Base-by-base conservation (phyloP, 495 filamentous ascomycete genomes). In the Jackrogersella minutella region DNA sequence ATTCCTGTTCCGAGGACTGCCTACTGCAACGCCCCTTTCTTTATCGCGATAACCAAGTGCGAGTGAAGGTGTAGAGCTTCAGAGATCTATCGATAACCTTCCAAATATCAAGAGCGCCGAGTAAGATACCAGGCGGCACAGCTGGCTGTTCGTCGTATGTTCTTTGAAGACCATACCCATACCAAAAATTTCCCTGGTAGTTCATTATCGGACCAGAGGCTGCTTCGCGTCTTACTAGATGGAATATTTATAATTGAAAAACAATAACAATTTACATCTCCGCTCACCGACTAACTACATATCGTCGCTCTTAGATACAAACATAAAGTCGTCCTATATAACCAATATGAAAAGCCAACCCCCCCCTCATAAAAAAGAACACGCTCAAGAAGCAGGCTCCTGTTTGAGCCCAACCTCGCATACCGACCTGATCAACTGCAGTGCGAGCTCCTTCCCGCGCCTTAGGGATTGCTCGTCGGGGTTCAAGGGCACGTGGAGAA, bases 401-500 rank as follows among this genome's bases (percentile, higher is more conserved):
- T 51, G 59, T 53, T 41, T 58, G 34, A 77, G 21, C 66, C 81
- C 79, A 49, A 75, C 75, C 74, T 82, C 80, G 17, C 72, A 86
- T 69, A 93, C 78, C 5, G 90, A 82, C 69, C 86, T 82, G 24
- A 96, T 90, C 68, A 96, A 71, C 58, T 86, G 87, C 59, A 90
- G 63, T 5, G 87, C 80, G n/a, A 91, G 81, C 53, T 86, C 81
- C 49, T 79, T 82, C 1, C 93, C 93, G 7, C 76, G 76, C 36
- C 79, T 72, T 13, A 95, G 72, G 64, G 82, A 81, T 14, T 78
- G 78, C 69, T 87, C 79, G 17, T 82, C 79, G 24, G 80, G 74
- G 3, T 86, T 82, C 8, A 82, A 81, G 6, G 93, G 93, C 1
- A 96, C 90, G 72, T 97, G 93, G 55, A 94, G 76, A 72, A 97